Percentiles rank a stretch among this genome's conserved stretches.
phyloP scores from a whole-genome alignment of 257 asterid species.

The Fraxinus excelsior region DNA sequence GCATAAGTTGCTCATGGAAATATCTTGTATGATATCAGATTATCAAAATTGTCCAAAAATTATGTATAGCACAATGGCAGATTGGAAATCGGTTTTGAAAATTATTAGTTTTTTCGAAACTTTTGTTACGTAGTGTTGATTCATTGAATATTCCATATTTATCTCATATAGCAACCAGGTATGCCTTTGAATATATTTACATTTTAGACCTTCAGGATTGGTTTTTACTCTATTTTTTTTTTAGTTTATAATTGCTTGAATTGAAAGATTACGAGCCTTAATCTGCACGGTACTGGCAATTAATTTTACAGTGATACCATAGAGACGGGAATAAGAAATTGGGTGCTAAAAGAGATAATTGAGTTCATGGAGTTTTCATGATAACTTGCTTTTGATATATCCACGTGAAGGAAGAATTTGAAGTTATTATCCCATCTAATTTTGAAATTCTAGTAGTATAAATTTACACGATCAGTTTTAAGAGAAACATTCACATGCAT shows the following conservation, averaged over 20 bases:
- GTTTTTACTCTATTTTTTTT: neutral
- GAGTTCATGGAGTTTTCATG: neutral
- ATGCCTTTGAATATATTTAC: neutral
- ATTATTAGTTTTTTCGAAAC: constrained; percentile 10
- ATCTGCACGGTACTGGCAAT: neutral
- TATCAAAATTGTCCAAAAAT: no score
- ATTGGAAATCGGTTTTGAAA: constrained; percentile 11
- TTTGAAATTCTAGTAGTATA: no score
- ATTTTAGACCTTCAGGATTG: neutral
- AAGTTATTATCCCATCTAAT: no score
- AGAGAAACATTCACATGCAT: no score
- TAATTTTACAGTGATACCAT: neutral
- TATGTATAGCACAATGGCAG: neutral
- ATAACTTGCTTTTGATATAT: neutral
- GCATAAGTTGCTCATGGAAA: no score
- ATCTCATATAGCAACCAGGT: neutral
- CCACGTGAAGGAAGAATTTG: no score
- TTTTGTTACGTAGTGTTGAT: constrained; percentile 17
- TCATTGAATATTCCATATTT: neutral
- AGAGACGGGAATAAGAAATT: neutral
- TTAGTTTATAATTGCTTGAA: neutral
- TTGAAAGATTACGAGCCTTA: neutral
- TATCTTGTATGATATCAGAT: no score
- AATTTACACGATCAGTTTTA: no score
- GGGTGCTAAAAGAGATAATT: neutral